phyloP scores from a whole-genome alignment of 2,329 filamentous ascomycete genomes.

The Venturia asperata region DNA sequence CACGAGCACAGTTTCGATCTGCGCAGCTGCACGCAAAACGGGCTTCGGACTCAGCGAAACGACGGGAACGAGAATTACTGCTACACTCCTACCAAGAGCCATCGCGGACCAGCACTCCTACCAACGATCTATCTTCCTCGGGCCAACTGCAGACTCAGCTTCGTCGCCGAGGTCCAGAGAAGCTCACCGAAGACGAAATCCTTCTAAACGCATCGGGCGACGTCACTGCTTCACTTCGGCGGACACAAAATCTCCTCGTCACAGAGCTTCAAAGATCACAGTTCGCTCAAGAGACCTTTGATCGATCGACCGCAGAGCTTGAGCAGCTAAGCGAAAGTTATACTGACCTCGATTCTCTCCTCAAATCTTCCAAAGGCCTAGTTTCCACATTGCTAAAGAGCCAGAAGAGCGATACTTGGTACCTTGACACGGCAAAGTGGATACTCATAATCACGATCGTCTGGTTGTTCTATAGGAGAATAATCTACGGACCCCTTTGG shows the following conservation, averaged over 20 bases:
- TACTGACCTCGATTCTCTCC: slow-evolving; percentile 66
- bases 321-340: slow-evolving; percentile 75
- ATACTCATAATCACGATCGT: slow-evolving; percentile 67
- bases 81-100: slow-evolving; percentile 56
- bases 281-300: slow-evolving; percentile 83
- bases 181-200: slow-evolving; percentile 63
- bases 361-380: slow-evolving; percentile 66
- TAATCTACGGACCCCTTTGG: slow-evolving; percentile 84
- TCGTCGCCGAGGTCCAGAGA: slow-evolving; percentile 35
- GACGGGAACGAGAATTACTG: slow-evolving; percentile 68
- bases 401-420: slow-evolving; percentile 97
- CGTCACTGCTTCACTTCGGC: slow-evolving; percentile 74
- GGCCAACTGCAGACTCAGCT: slow-evolving; percentile 3
- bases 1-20: slow-evolving; percentile 65
- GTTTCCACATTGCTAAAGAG: slow-evolving; percentile 73
- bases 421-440: slow-evolving; percentile 83
- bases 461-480: slow-evolving; percentile 79
- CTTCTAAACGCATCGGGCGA: slow-evolving; percentile 69
- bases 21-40: slow-evolving; percentile 75
- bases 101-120: slow-evolving; percentile 24
- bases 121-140: slow-evolving; percentile 28
- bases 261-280: slow-evolving; percentile 77
- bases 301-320: slow-evolving; percentile 77
- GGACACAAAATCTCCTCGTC: slow-evolving; percentile 81
- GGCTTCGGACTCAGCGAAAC: slow-evolving; percentile 64